Evolutionary conservation across 345 rosid genomes (phyloP), one percentile per base, ranked within the genome.

Genomic region (Hevea brasiliensis): DNA sequence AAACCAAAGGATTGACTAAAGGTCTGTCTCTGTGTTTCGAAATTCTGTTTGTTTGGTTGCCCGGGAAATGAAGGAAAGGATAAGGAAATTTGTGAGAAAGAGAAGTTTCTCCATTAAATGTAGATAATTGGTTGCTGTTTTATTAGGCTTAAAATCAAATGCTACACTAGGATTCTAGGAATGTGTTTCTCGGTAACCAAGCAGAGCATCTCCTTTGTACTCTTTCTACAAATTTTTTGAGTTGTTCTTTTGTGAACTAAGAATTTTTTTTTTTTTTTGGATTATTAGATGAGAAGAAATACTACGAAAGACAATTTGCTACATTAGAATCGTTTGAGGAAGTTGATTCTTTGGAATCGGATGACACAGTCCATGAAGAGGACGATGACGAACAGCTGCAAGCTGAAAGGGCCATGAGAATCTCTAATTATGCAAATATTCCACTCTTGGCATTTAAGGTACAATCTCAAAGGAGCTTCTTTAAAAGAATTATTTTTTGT

Each of bases 271-370:
- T 48, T 17, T 50, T 59, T n/a, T 21, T 32, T 50, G n/a, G n/a
- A 27, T 6, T 53, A 60, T 0, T 68, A 93, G 94, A 85, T 23
- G 97, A 89, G 55, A 94, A 81, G 79, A 91, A 85, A 41, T 92
- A 94, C 82, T 91, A 94, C 41, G 85, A 92, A 67, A 80, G 67
- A 74, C 98, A 94, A 73, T 70, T 94, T 12, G 87, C 76, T 11
- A 94, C 97, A 4, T 55, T 94, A 68, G 86, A 88, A 81, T 88
- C 96, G 2, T 94, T 94, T 45, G 90, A 89, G 75, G 96, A 89
- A 71, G 96, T 88, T 55, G 98, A 94, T 74, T 56, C 79, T 59
- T 42, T 87, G 58, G 66, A 81, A 65, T 67, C 48, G n/a, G 68
- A 82, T 0, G 79, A 76, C 59, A 1, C 13, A 8, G 2, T 53